Percentiles rank a stretch among this genome's conserved stretches.
phyloP scores from a whole-genome alignment of 192 early-diverging fungal genomes.

The Coemansia sp. region DNA sequence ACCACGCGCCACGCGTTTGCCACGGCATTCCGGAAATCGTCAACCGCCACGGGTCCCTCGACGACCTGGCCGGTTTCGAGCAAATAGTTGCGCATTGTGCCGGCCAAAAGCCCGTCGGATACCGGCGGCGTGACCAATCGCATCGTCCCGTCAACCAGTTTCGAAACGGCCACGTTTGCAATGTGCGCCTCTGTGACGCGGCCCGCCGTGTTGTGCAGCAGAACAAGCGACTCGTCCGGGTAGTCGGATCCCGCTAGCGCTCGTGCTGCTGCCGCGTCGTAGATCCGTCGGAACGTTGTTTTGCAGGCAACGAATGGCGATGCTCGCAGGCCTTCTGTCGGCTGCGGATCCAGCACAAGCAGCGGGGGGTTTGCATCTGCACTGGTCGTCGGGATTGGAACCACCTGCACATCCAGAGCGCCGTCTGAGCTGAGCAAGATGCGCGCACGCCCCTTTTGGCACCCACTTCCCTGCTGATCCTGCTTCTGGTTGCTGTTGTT shows the following conservation, averaged over 20 bases:
- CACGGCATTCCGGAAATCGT: constrained; percentile 27
- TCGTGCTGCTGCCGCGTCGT: constrained; percentile 19
- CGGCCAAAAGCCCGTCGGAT: constrained; percentile 26
- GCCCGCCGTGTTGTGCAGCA: constrained; percentile 26
- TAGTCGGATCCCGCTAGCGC: not conserved
- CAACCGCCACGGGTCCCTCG: constrained; percentile 34
- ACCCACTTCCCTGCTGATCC: too few species aligned
- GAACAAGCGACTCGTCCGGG: constrained; percentile 26
- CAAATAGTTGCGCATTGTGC: constrained; percentile 37
- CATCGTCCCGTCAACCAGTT: constrained; percentile 12
- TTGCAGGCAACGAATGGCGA: constrained; percentile 44
- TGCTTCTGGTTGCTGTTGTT: too few species aligned
- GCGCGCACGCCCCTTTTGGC: constrained; percentile 18
- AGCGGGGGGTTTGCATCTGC: not conserved
- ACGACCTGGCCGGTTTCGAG: constrained; percentile 25
- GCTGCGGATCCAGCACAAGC: constrained; percentile 33
- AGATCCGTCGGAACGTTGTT: constrained; percentile 40
- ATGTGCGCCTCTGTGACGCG: constrained; percentile 41
- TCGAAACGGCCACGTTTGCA: constrained; percentile 42
- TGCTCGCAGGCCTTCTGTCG: constrained; percentile 6
- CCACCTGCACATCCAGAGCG: constrained; percentile 20
- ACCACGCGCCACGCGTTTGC: constrained; percentile 35
- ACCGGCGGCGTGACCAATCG: constrained; percentile 32
- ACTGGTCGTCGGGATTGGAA: constrained; percentile 6
- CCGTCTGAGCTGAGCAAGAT: constrained; percentile 24